Evolutionary conservation across 352 stramenopile genomes (phyloP).

Genomic region (Phytophthora sp.): DNA sequence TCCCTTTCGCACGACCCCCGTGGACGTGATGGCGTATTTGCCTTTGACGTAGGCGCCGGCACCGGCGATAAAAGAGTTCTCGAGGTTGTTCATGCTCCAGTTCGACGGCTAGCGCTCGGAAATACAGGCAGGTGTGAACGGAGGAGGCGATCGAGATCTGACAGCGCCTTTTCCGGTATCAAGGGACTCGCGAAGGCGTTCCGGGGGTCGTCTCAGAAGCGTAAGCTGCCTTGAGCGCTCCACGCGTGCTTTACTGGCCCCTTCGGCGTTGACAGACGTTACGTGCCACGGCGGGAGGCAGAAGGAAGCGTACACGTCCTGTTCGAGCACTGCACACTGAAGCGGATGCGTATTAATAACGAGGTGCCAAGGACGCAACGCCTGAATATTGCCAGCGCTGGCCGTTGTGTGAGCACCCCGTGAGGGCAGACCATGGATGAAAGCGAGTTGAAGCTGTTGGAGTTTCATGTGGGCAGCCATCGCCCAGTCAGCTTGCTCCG

Average conservation of each 20-base stretch:
- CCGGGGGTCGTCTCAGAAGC: constrained; percentile 29
- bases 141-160: constrained; percentile 37
- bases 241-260: constrained; percentile 30
- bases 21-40: constrained; percentile 81
- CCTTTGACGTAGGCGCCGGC: constrained; percentile 82
- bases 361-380: constrained; percentile 15
- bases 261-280: constrained; percentile 41
- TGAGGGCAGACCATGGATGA: constrained; percentile 10
- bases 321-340: constrained; percentile 3
- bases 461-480: constrained; percentile 16
- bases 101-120: not conserved
- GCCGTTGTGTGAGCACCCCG: constrained; percentile 21
- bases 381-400: constrained; percentile 14
- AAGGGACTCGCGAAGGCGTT: constrained; percentile 6
- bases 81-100: constrained; percentile 58
- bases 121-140: constrained; percentile 3
- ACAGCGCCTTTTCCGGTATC: constrained; percentile 36
- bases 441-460: constrained; percentile 16
- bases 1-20: constrained; percentile 79
- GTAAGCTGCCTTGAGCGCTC: constrained; percentile 12
- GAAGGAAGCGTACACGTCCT: constrained; percentile 1
- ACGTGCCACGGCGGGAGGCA: constrained; percentile 28
- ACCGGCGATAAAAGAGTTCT: constrained; percentile 80
- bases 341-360: constrained; percentile 31
- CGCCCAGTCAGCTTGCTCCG: not conserved